Evolutionary conservation across 1,284 basidiomycete species (phyloP).

Genomic region (Inonotus hispidus): DNA sequence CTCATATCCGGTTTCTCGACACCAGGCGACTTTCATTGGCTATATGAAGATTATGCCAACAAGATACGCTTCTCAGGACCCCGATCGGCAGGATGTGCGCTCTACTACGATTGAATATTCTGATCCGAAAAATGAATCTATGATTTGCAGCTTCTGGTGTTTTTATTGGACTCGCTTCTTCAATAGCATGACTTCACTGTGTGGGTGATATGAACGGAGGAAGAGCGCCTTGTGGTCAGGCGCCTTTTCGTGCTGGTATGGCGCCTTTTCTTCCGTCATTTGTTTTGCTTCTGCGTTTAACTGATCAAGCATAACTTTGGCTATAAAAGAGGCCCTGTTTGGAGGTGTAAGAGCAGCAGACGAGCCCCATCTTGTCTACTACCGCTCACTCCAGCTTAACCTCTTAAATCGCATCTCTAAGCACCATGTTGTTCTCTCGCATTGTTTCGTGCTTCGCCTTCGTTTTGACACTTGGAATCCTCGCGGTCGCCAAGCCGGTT

Average conservation of each 20-base stretch:
- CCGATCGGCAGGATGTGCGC: neutral
- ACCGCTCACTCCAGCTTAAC: neutral
- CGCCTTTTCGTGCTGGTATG: neutral
- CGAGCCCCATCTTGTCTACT: neutral
- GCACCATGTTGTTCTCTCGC: slow-evolving; percentile 12
- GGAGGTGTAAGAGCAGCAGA: neutral
- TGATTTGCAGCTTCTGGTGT: neutral
- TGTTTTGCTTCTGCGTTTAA: neutral
- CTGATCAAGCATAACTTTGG: neutral
- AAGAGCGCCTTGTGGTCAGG: neutral
- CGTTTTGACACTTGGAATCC: slow-evolving; percentile 8
- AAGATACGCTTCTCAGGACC: no score
- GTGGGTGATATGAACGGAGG: neutral
- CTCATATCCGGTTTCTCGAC: neutral
- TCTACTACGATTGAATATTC: neutral
- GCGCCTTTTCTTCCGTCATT: neutral
- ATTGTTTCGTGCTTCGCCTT: slow-evolving; percentile 8
- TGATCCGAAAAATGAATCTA: neutral
- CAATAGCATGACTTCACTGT: neutral
- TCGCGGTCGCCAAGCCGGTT: slow-evolving; percentile 12
- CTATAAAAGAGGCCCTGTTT: neutral
- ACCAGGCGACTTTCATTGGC: no score
- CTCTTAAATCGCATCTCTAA: neutral
- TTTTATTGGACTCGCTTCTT: neutral
- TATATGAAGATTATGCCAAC: no score